These are phyloP conservation scores for Achaetomiella virescens DNA, from an alignment of 495 filamentous ascomycete species.

Conservation along the genomic window DNA sequence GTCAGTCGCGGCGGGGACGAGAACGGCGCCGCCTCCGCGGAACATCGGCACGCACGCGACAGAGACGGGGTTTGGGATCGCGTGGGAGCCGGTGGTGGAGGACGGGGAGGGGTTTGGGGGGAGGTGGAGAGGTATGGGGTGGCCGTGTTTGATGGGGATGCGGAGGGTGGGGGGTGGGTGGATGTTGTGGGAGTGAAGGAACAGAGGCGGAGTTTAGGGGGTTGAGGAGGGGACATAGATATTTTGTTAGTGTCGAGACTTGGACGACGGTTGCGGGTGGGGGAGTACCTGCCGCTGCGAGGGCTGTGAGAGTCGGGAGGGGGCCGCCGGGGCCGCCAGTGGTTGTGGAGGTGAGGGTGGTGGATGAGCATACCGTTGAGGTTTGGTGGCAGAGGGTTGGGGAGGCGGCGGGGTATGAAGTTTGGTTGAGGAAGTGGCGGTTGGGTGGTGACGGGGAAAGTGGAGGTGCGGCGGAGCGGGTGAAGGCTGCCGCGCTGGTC, in stretches of 20 bases:
- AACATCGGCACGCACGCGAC: constrained; percentile 14
- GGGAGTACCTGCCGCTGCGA: constrained; percentile 2
- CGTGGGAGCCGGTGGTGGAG: too few species aligned
- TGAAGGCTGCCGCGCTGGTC: not conserved
- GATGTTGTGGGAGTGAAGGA: constrained; percentile 6
- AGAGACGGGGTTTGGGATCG: constrained; percentile 1
- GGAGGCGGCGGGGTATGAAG: constrained; percentile 7
- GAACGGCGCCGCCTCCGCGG: constrained; percentile 10
- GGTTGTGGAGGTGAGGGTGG: not conserved
- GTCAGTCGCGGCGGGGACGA: constrained; percentile 12
- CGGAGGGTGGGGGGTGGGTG: not conserved
- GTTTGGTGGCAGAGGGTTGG: constrained; percentile 6
- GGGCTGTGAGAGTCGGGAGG: constrained; percentile 13
- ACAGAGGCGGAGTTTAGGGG: not conserved
- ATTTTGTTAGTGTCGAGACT: constrained; percentile 14
- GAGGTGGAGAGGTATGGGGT: too few species aligned
- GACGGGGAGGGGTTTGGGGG: too few species aligned
- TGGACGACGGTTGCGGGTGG: constrained; percentile 14
- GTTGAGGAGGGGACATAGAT: constrained; percentile 12
- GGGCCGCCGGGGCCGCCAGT: constrained; percentile 5
- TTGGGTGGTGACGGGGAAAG: not conserved
- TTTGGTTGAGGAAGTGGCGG: not conserved
- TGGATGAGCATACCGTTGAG: constrained; percentile 1
- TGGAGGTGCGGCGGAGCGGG: too few species aligned
- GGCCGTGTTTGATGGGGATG: too few species aligned